Evolutionary conservation across 2,329 filamentous ascomycete species (phyloP), one percentile per base, ranked within the genome.

Genomic region (Dothidotthia symphoricarpi): DNA sequence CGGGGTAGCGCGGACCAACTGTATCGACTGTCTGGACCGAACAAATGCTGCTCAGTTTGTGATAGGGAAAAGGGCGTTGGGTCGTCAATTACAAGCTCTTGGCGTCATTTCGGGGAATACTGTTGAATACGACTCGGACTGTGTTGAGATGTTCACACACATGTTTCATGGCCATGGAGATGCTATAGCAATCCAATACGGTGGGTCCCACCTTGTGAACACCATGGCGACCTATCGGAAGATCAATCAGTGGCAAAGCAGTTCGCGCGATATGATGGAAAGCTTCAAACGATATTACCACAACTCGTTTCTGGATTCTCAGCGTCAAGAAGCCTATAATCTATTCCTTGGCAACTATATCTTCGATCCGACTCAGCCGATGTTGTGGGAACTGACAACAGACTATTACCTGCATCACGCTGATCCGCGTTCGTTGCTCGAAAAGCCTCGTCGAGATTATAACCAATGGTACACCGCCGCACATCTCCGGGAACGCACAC

Each of bases 221-320:
- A 98, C 93, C 0, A 97, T 98, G 90, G 90, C 95, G 51, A 98
- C 93, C 4, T 98, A 98, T 66, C 86, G 93, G 40, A 97, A 97
- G 69, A 95, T 96, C 64, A 97, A 97, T 53, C 91, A 97, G 64
- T 98, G 93, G 93, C 95, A 89, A 16, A 95, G 88, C 55, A 89
- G 95, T 65, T 96, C 91, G 2, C 80, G 93, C 51, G 93, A 98
- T 66, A 97, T 98, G 91, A 90, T 98, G 15, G 93, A 98, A 69
- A 95, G 88, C 64, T 96, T 98, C 74, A 98, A 97, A 67, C 81
- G 93, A 17, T 98, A 97, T 66, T 98, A 98, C 68, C 95, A 97
- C 70, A 98, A 98, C 61, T 95, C 91, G 0, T 98, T 98, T 64
- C 78, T 98, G 7, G 93, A 98, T 65, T 90, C 86, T n/a, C 93